Percentiles rank a stretch among this genome's conserved stretches.
Conservation (phyloP, 148 eudicot species). For the Rhododendron williamsianum region DNA sequence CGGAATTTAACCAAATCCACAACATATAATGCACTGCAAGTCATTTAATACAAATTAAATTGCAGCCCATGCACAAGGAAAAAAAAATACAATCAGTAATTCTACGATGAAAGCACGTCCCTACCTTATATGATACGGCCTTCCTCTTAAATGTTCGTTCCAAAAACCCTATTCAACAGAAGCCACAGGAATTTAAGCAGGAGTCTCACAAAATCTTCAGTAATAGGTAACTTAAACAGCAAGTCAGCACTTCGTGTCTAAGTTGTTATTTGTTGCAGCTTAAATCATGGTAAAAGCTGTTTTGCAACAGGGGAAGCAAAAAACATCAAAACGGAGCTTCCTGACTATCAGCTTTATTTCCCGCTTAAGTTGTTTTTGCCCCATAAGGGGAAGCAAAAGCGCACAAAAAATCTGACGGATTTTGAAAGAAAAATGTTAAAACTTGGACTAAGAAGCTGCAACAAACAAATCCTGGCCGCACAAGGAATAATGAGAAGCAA, state of each 20-base stretch:
- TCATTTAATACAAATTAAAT: constrained; percentile 13
- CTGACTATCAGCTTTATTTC: neutral
- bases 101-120: constrained; percentile 1
- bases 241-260: neutral
- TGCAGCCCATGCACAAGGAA: constrained; percentile 5
- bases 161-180: constrained; percentile 71
- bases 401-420: neutral
- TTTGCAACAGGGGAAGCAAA: neutral
- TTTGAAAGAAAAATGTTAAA: neutral
- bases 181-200: neutral
- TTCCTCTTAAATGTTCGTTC: constrained; percentile 95
- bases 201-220: neutral
- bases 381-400: neutral
- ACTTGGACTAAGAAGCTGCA: neutral
- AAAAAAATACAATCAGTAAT: neutral
- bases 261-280: neutral
- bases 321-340: neutral
- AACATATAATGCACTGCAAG: constrained; percentile 87
- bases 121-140: constrained; percentile 93
- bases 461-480: neutral
- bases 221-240: neutral
- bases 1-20: constrained; percentile 92
- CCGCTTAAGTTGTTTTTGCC: neutral
- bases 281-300: neutral
- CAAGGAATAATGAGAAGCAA: neutral